Evolutionary conservation across 306 rosid species (phyloP).

Genomic region (Prunus salicina): DNA sequence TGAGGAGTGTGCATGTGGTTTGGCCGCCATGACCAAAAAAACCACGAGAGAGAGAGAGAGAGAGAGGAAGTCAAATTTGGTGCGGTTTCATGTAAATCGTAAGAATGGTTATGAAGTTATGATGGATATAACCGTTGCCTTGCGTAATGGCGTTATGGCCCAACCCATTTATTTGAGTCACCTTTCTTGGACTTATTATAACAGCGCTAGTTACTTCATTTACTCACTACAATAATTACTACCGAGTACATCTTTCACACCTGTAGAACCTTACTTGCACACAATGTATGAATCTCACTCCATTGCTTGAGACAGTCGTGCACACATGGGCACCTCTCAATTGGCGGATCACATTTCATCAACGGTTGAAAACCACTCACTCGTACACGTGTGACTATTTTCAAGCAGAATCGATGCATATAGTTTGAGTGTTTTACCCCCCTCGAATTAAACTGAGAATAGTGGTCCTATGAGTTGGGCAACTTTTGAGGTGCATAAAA

Average conservation of each 20-base stretch:
- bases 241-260: too few species aligned
- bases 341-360: too few species aligned
- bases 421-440: too few species aligned
- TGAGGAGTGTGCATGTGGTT: neutral
- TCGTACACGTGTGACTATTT: too few species aligned
- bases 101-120: too few species aligned
- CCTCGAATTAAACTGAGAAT: neutral
- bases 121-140: neutral
- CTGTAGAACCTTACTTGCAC: too few species aligned
- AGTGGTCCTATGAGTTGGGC: neutral
- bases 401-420: too few species aligned
- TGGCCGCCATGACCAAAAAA: neutral
- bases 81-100: neutral
- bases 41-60: neutral
- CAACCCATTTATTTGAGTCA: neutral
- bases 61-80: neutral
- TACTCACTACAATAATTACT: neutral
- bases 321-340: too few species aligned
- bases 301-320: too few species aligned
- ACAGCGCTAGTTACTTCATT: neutral
- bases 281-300: too few species aligned
- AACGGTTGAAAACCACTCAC: too few species aligned
- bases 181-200: too few species aligned
- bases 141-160: constrained; percentile 1
- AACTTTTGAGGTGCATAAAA: neutral